Conservation (phyloP, 331 rosid species). For the Ulmus americana region DNA sequence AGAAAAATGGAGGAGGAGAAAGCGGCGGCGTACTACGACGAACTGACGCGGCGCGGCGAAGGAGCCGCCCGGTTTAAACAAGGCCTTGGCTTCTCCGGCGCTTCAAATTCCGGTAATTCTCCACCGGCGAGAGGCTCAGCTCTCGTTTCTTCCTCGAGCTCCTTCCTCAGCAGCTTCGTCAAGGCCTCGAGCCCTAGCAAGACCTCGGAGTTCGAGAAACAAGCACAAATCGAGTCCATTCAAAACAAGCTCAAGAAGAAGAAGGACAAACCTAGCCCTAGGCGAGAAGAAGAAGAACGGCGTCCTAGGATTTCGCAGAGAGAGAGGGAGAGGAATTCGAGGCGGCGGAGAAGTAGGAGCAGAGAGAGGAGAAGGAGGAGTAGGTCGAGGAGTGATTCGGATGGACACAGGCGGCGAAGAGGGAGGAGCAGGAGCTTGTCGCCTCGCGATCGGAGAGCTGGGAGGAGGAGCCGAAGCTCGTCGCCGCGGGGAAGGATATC, state of each 20-base stretch:
- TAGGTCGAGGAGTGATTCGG: slow-evolving; percentile 31
- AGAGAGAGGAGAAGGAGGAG: slow-evolving; percentile 38
- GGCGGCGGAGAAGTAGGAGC: slow-evolving; percentile 36
- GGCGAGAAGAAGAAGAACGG: slow-evolving; percentile 11
- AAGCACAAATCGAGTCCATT: slow-evolving; percentile 50
- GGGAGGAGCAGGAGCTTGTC: slow-evolving; percentile 46
- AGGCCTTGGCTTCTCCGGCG: slow-evolving; percentile 70
- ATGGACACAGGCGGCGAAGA: slow-evolving; percentile 34
- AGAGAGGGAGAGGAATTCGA: slow-evolving; percentile 28
- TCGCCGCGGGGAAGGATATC: slow-evolving; percentile 23
- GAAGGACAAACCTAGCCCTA: slow-evolving; percentile 32
- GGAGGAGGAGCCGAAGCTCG: slow-evolving; percentile 23
- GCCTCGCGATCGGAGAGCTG: slow-evolving; percentile 32
- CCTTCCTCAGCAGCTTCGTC: slow-evolving; percentile 72
- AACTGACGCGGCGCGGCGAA: slow-evolving; percentile 69
- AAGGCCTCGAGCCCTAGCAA: slow-evolving; percentile 62
- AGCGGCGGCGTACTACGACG: slow-evolving; percentile 91
- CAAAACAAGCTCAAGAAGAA: slow-evolving; percentile 72
- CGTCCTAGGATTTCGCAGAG: slow-evolving; percentile 58
- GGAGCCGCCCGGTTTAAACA: slow-evolving; percentile 88
- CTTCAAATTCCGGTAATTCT: slow-evolving; percentile 34
- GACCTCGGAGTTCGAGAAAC: slow-evolving; percentile 40
- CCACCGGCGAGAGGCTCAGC: slow-evolving; percentile 59
- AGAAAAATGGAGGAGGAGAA: slow-evolving; percentile 55
- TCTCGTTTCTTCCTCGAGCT: slow-evolving; percentile 44